phyloP scores from a whole-genome alignment of 345 rosid species.

The Syzygium aromaticum region DNA sequence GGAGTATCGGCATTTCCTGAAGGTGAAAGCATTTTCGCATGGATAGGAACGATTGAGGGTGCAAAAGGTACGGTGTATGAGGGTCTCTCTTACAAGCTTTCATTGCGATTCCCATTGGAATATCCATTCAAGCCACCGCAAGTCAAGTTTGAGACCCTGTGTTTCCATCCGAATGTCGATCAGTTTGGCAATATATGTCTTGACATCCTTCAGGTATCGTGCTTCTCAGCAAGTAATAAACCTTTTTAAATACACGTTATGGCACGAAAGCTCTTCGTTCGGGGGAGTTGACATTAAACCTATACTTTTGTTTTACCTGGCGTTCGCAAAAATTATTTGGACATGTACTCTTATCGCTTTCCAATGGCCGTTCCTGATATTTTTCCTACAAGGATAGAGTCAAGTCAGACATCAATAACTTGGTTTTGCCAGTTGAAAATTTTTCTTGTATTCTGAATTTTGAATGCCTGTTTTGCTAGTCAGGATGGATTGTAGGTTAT shows the following conservation, averaged over 20 bases:
- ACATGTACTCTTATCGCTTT: background rate
- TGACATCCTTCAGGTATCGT: conserved; percentile 61
- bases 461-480: background rate
- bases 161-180: conserved; percentile 73
- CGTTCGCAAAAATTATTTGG: background rate
- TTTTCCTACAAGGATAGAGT: background rate
- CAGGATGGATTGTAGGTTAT: background rate
- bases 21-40: conserved; percentile 50
- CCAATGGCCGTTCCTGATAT: background rate
- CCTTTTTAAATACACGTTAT: background rate
- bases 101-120: conserved; percentile 47
- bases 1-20: conserved; percentile 72
- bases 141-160: conserved; percentile 55
- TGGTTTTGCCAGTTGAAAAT: background rate
- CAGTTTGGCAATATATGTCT: conserved; percentile 59
- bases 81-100: conserved; percentile 56
- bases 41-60: conserved; percentile 59
- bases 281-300: background rate
- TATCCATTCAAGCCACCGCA: conserved; percentile 68
- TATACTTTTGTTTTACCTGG: background rate
- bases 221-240: background rate
- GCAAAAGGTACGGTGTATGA: conserved; percentile 54
- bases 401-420: background rate
- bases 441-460: background rate
- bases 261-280: background rate